phyloP scores from a whole-genome alignment of 352 stramenopile species.

The Phytophthora chlamydospora region DNA sequence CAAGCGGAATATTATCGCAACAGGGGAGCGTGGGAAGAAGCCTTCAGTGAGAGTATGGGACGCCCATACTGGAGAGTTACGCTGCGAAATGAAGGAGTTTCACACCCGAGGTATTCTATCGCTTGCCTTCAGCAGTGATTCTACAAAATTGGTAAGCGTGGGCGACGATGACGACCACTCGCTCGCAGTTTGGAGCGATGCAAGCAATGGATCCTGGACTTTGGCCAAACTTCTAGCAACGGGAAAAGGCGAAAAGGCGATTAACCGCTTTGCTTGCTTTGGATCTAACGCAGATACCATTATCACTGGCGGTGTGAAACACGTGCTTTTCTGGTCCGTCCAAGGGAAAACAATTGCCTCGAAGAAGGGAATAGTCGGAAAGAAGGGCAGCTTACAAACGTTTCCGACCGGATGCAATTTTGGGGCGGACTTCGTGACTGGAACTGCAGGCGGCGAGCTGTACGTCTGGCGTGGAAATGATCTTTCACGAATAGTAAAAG shows the following conservation, averaged over 20 bases:
- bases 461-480: conserved; percentile 67
- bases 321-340: conserved; percentile 72
- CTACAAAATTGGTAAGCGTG: conserved; percentile 66
- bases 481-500: conserved; percentile 60
- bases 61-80: conserved; percentile 69
- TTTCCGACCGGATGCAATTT: conserved; percentile 60
- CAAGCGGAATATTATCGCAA: conserved; percentile 79
- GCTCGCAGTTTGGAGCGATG: conserved; percentile 76
- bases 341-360: conserved; percentile 60
- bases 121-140: conserved; percentile 67
- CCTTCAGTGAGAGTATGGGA: conserved; percentile 86
- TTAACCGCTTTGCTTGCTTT: conserved; percentile 67
- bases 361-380: conserved; percentile 68
- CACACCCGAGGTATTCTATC: conserved; percentile 76
- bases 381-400: conserved; percentile 56
- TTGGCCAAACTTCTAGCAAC: conserved; percentile 46
- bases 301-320: conserved; percentile 69
- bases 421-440: conserved; percentile 56
- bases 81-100: conserved; percentile 65
- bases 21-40: conserved; percentile 84
- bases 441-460: conserved; percentile 55
- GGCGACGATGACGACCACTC: conserved; percentile 87
- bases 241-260: conserved; percentile 58
- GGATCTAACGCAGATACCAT: conserved; percentile 37
- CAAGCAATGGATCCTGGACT: conserved; percentile 74